Evolutionary conservation across 352 stramenopile species (phyloP).

Genomic region (Phytophthora tentaculata): DNA sequence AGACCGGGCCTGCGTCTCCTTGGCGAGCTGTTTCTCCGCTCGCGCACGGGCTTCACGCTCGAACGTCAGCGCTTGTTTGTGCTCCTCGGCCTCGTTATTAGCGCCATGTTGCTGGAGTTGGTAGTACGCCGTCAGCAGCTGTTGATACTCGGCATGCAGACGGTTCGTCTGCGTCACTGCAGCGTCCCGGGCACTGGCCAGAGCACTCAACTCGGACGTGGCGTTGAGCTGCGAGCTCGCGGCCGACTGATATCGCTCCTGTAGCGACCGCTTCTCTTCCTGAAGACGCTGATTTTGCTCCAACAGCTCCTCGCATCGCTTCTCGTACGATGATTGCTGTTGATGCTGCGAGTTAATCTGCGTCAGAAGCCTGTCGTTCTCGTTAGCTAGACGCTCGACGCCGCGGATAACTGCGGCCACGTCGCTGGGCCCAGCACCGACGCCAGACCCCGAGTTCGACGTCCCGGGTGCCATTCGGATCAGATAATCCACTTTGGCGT

Average conservation of each 20-base stretch:
- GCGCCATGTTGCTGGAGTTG: constrained; percentile 62
- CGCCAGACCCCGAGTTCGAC: constrained; percentile 20
- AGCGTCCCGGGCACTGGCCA: constrained; percentile 67
- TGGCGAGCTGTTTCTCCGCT: constrained; percentile 64
- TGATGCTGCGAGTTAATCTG: constrained; percentile 86
- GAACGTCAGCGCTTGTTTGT: constrained; percentile 64
- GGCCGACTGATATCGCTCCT: constrained; percentile 70
- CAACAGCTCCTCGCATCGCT: constrained; percentile 71
- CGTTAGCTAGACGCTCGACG: constrained; percentile 70
- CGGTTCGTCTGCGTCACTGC: constrained; percentile 78
- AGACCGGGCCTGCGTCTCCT: constrained; percentile 61
- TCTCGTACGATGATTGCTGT: constrained; percentile 74
- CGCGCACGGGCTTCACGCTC: constrained; percentile 64
- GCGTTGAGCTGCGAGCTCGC: constrained; percentile 61
- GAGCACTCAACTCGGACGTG: constrained; percentile 57
- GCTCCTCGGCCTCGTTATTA: constrained; percentile 59
- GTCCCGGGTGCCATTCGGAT: constrained; percentile 62
- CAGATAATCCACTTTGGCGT: constrained; percentile 81
- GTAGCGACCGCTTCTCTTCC: constrained; percentile 64
- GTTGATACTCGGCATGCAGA: constrained; percentile 78
- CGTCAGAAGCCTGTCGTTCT: constrained; percentile 77
- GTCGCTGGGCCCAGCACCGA: constrained; percentile 52
- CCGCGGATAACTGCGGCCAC: constrained; percentile 68
- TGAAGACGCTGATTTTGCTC: constrained; percentile 65
- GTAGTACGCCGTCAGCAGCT: constrained; percentile 75